Base-by-base conservation (phyloP, 192 early-diverging fungal genomes). In the Gryganskiella cystojenkinii region DNA sequence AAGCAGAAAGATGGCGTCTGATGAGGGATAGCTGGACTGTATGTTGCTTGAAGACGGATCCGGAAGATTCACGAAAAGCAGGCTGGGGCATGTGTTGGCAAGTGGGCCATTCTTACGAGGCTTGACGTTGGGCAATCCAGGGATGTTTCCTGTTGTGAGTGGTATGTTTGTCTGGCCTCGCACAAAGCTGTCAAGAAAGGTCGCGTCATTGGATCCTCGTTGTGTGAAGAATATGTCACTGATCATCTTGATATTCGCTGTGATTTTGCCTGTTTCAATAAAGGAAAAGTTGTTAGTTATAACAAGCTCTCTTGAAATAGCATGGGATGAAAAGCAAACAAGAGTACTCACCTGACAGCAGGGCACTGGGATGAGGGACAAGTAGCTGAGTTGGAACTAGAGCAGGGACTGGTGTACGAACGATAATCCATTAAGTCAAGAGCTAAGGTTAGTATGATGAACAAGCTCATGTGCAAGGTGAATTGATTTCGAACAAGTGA, bases 1-100 rank as follows among this genome's bases (percentile, higher is more conserved):
- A 60, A 60, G 58, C 3, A 27, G 35, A 19, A 58, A 25, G 37
- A 58, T 58, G 22, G 56, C 34, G 17, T 43, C 56, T 25, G 40
- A 37, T 30, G 43, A n/a, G 9, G 44, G 58, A 31, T 60, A 46
- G 2, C 45, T 43, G 37, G 37, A 33, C 28, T 13, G 40, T 15
- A 22, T 46, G 43, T 60, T 37, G 43, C 24, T 28, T 17, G 6
- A 28, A 42, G 58, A 46, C 2, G 43, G 42, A 25, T 14, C 24
- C 9, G 57, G 57, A n/a, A 59, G 9, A 27, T 28, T 40, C 0
- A 10, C 42, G 13, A 59, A 46, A 27, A 59, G 57, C 25, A 46
- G 8, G 24, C 57, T 59, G 20, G 57, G 55, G 33, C 34, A 33
- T 0, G 55, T 56, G 35, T 46, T 25, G 40, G 42, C 42, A 24